These are phyloP conservation scores for Corchorus olitorius DNA, from an alignment of 345 rosid genomes.

Conservation along the genomic window DNA sequence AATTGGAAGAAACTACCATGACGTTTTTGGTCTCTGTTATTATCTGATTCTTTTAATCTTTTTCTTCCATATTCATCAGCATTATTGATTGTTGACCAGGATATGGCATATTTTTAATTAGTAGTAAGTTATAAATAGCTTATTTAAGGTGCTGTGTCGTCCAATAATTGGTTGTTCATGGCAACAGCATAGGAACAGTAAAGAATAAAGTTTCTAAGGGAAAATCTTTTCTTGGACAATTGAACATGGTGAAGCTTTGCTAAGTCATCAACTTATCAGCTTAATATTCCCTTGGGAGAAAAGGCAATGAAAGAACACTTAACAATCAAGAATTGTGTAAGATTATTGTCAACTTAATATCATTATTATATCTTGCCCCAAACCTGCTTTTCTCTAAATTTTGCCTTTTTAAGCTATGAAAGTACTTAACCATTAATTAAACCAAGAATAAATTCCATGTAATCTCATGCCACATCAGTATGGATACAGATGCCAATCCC, in stretches of 20 bases:
- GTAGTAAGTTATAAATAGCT: not conserved
- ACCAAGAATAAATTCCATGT: constrained; percentile 19
- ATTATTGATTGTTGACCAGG: not conserved
- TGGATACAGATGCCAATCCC: constrained; percentile 21
- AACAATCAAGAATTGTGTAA: too few relatives aligned
- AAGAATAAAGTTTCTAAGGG: not conserved
- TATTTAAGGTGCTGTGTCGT: not conserved
- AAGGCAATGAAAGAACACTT: not conserved
- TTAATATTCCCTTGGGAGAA: not conserved
- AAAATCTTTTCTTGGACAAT: not conserved
- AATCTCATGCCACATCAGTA: constrained; percentile 12
- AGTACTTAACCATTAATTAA: not conserved
- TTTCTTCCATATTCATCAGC: not conserved
- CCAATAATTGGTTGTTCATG: not conserved
- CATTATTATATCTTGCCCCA: not conserved
- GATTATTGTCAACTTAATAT: not conserved
- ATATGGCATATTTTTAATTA: not conserved
- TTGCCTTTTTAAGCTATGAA: not conserved
- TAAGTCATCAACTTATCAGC: not conserved
- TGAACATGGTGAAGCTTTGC: not conserved
- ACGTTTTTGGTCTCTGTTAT: not conserved
- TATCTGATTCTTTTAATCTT: not conserved
- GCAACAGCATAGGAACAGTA: not conserved
- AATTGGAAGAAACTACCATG: not conserved
- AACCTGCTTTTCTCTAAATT: not conserved